Evolutionary conservation across 768 basidiomycete genomes (phyloP).

Genomic region (Pulveroboletus sp.): DNA sequence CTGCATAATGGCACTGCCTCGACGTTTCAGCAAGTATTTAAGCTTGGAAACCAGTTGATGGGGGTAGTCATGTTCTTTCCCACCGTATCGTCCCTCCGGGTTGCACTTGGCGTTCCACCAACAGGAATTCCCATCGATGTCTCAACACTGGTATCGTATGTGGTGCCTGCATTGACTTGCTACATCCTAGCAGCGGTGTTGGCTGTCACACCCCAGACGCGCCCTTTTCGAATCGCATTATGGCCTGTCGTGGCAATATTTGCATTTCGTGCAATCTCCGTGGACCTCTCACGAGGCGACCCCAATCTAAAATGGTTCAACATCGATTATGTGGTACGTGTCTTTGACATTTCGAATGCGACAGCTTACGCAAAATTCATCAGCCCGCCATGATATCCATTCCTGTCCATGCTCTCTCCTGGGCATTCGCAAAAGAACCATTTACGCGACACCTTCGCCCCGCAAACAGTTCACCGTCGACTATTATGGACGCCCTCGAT

Average conservation of each 20-base stretch:
- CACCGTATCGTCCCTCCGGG: neutral
- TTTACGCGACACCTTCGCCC: conserved; percentile 10
- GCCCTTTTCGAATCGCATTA: conserved; percentile 41
- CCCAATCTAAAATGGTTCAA: conserved; percentile 5
- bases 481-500: conserved; percentile 43
- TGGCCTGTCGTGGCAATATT: conserved; percentile 44
- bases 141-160: conserved; percentile 32
- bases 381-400: conserved; percentile 13
- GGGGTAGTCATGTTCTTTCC: neutral
- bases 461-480: neutral
- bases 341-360: neutral
- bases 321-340: conserved; percentile 10
- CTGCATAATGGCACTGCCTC: too few species aligned
- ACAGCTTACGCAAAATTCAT: neutral
- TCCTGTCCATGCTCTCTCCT: conserved; percentile 8
- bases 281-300: conserved; percentile 4
- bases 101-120: conserved; percentile 1
- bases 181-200: conserved; percentile 50
- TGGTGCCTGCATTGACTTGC: conserved; percentile 40
- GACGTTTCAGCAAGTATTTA: too few species aligned
- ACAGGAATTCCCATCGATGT: conserved; percentile 27
- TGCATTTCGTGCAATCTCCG: conserved; percentile 36
- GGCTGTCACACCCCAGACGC: conserved; percentile 45
- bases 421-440: conserved; percentile 11
- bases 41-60: too few species aligned